phyloP scores from a whole-genome alignment of 768 basidiomycete genomes.

The Lentinula raphanica region DNA sequence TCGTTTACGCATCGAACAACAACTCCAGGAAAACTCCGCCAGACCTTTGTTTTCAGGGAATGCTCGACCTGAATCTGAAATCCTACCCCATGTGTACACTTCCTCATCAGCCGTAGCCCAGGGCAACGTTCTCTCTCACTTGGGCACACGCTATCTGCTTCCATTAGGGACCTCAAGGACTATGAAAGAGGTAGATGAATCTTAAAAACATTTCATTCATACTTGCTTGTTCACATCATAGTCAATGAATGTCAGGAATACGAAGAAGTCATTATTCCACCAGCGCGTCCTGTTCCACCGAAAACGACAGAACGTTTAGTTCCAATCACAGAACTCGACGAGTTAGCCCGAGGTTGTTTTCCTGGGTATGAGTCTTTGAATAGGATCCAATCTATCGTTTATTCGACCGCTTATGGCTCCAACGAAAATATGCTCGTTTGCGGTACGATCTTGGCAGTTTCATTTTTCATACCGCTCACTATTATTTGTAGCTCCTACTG shows the following conservation, averaged over 20 bases:
- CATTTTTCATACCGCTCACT: background rate
- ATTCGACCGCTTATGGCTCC: conserved; percentile 85
- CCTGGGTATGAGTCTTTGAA: conserved; percentile 83
- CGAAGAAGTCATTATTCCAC: conserved; percentile 88
- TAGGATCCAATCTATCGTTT: conserved; percentile 93
- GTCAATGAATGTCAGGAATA: conserved; percentile 49
- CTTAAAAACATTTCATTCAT: background rate
- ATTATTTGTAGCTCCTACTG: conserved; percentile 75
- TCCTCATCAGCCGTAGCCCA: conserved; percentile 49
- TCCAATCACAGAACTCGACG: conserved; percentile 66
- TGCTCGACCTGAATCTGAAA: conserved; percentile 47
- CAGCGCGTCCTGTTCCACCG: conserved; percentile 73
- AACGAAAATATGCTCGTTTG: conserved; percentile 97
- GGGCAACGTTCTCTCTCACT: conserved; percentile 62
- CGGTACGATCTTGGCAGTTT: conserved; percentile 41
- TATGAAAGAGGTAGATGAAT: conserved; percentile 56
- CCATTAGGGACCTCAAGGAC: conserved; percentile 77
- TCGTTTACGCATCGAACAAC: conserved; percentile 57
- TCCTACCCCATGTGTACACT: conserved; percentile 87
- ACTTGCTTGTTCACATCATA: conserved; percentile 6
- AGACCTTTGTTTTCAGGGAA: conserved; percentile 59
- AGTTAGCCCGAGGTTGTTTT: conserved; percentile 77
- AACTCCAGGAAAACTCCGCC: conserved; percentile 53
- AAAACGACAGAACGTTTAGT: conserved; percentile 67
- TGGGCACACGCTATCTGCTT: conserved; percentile 74